phyloP scores from a whole-genome alignment of 2,329 filamentous ascomycete genomes.

The Moelleriella libera region DNA sequence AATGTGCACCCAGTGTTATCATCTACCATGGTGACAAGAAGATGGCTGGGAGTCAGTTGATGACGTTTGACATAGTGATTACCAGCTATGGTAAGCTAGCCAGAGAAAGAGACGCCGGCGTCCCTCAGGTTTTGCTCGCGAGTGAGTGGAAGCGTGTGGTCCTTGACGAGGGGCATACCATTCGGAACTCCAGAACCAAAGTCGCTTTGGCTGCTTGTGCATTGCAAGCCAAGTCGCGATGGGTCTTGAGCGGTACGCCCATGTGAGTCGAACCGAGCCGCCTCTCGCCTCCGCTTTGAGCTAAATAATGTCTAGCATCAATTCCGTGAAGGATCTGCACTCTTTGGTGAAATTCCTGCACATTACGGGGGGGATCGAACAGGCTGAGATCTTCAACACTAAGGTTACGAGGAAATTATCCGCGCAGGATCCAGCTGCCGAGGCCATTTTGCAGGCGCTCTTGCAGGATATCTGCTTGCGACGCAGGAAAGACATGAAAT shows the following conservation, averaged over 20 bases:
- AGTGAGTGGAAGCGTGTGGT: conserved; percentile 61
- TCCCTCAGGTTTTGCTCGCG: conserved; percentile 24
- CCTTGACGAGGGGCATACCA: conserved; percentile 71
- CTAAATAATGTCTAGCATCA: conserved; percentile 37
- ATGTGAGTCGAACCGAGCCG: conserved; percentile 34
- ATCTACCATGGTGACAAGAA: conserved; percentile 60
- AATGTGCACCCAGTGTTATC: conserved; percentile 50
- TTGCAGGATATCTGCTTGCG: conserved; percentile 73
- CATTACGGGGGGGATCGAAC: conserved; percentile 62
- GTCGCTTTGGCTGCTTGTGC: conserved; percentile 53
- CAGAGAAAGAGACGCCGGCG: conserved; percentile 41
- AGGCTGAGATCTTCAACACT: conserved; percentile 58
- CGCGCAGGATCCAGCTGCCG: conserved; percentile 39
- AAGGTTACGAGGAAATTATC: conserved; percentile 48
- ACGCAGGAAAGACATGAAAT: conserved; percentile 77
- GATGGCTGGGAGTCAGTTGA: conserved; percentile 40
- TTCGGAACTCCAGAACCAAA: conserved; percentile 65
- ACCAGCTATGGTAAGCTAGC: conserved; percentile 72
- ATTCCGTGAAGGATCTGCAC: conserved; percentile 68
- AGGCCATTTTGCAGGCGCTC: conserved; percentile 55
- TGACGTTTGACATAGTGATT: conserved; percentile 60
- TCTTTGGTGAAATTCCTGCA: conserved; percentile 66
- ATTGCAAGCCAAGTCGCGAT: conserved; percentile 57
- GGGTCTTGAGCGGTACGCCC: conserved; percentile 69
- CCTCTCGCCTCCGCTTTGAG: neutral